A percentile compares a stretch with the other conserved stretches of the same genome.
These are phyloP conservation scores for Fraxinus quadrangulata DNA, from an alignment of 257 asterid genomes.

Conservation along the genomic window DNA sequence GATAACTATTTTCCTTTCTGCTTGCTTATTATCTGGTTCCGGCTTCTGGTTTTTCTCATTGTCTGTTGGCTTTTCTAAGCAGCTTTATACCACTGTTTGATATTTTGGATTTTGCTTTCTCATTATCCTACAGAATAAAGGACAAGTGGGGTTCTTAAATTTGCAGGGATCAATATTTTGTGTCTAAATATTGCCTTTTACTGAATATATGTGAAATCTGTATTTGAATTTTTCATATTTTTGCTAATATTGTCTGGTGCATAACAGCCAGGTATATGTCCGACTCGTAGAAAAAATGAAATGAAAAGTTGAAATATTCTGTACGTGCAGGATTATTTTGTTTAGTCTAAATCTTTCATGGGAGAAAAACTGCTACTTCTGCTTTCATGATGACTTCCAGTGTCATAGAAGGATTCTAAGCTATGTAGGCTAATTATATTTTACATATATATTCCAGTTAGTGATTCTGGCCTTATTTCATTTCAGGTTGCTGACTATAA, in stretches of 20 bases:
- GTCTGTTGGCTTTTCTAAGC: background rate
- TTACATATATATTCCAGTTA: background rate
- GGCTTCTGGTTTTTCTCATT: slow-evolving; percentile 10
- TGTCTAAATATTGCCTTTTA: background rate
- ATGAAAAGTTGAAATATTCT: slow-evolving; percentile 8
- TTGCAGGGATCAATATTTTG: background rate
- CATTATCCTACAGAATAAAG: background rate
- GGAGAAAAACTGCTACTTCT: background rate
- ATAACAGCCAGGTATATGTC: too few relatives aligned
- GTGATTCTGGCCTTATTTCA: slow-evolving; percentile 8
- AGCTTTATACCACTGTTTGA: background rate
- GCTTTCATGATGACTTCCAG: background rate
- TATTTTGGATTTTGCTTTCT: background rate
- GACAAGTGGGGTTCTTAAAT: background rate
- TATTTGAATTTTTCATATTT: too few relatives aligned
- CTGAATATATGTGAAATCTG: too few relatives aligned
- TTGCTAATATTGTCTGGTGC: too few relatives aligned
- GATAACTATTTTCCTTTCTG: background rate
- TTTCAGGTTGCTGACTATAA: slow-evolving; percentile 92
- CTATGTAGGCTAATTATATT: background rate
- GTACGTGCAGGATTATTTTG: background rate
- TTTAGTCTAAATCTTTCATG: too few relatives aligned
- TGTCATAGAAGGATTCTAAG: background rate
- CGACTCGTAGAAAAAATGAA: too few relatives aligned
- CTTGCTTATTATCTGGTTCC: background rate